Conservation (phyloP, 345 rosid genomes). For the Pelargonium nanum region DNA sequence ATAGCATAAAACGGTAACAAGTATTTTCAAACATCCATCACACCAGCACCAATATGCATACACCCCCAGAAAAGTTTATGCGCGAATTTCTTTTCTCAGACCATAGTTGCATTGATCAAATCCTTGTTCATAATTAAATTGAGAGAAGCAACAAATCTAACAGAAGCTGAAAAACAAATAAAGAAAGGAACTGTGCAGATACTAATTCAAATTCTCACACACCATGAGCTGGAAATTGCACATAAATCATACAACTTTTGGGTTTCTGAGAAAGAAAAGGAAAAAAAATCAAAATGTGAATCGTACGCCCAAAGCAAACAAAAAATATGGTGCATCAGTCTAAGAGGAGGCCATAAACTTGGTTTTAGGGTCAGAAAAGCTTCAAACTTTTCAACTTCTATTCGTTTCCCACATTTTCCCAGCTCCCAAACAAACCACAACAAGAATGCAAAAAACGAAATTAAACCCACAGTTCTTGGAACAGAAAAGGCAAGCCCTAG, state of each 20-base stretch:
- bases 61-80: background rate
- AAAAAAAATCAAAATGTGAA: background rate
- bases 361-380: background rate
- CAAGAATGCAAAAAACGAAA: slow-evolving; percentile 3
- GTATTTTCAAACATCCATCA: too few species aligned
- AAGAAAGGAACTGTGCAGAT: background rate
- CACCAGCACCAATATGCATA: too few species aligned
- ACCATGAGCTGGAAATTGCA: background rate
- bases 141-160: too few species aligned
- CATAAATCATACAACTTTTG: background rate
- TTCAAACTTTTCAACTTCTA: slow-evolving; percentile 4
- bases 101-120: background rate
- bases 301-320: background rate
- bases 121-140: too few species aligned
- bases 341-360: background rate
- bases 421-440: slow-evolving; percentile 18
- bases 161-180: background rate
- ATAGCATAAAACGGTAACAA: too few species aligned
- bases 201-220: background rate
- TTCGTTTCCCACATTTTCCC: slow-evolving; percentile 16
- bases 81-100: background rate
- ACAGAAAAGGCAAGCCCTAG: background rate
- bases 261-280: background rate
- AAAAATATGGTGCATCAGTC: background rate
- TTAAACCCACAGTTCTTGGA: background rate